Percentiles rank a stretch among this genome's conserved stretches.
phyloP scores from a whole-genome alignment of 2,329 filamentous ascomycete genomes.

The Hymenoscyphus fraxineus region DNA sequence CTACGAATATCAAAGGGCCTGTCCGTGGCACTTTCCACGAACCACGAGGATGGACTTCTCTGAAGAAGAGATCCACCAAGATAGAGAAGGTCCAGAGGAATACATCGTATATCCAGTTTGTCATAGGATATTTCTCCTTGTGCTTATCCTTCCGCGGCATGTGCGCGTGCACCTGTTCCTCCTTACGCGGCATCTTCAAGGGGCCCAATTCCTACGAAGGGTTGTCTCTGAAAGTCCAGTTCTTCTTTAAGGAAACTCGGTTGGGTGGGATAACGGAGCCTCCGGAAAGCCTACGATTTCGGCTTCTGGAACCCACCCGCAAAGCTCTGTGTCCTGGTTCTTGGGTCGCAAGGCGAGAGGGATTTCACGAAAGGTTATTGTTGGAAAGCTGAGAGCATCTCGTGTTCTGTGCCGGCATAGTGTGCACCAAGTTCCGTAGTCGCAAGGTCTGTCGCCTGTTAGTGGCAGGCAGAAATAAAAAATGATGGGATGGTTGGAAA shows the following conservation, averaged over 20 bases:
- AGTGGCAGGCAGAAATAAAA: neutral
- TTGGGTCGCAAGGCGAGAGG: neutral
- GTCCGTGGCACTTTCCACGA: slow-evolving; percentile 90
- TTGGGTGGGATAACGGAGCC: slow-evolving; percentile 2
- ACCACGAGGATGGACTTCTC: slow-evolving; percentile 90
- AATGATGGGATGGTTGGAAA: neutral
- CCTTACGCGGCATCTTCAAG: slow-evolving; percentile 5
- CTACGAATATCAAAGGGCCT: slow-evolving; percentile 91
- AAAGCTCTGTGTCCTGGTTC: neutral
- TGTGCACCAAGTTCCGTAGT: neutral
- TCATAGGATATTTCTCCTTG: slow-evolving; percentile 65
- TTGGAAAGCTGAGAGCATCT: neutral
- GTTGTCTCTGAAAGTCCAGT: neutral
- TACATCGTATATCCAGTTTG: slow-evolving; percentile 70
- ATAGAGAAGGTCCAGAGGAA: slow-evolving; percentile 76
- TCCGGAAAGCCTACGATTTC: slow-evolving; percentile 3
- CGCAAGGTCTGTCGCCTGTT: neutral
- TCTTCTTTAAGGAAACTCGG: neutral
- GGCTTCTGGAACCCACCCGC: slow-evolving; percentile 10
- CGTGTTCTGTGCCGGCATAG: neutral
- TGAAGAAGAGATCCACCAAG: slow-evolving; percentile 93
- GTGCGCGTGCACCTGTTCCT: slow-evolving; percentile 10
- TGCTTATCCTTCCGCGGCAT: slow-evolving; percentile 17
- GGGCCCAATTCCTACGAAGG: neutral
- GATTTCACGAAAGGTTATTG: neutral